phyloP scores from a whole-genome alignment of 352 stramenopile genomes.

The Globisporangium polare region DNA sequence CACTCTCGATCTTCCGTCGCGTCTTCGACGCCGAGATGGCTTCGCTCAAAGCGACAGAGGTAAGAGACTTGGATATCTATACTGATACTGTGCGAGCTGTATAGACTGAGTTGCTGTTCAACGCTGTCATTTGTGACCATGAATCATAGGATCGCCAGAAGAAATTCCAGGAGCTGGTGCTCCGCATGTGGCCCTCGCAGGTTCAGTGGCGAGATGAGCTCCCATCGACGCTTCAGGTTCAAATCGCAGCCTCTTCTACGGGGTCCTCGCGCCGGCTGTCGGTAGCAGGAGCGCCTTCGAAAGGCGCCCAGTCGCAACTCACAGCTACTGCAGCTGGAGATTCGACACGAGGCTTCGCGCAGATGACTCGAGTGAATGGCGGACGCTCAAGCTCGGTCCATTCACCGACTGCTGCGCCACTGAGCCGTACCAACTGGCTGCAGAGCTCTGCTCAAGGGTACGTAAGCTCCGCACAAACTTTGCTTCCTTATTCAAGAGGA shows the following conservation, averaged over 20 bases:
- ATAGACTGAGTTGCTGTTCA: neutral
- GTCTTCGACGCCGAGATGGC: slow-evolving; percentile 54
- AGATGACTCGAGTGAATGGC: neutral
- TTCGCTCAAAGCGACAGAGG: slow-evolving; percentile 37
- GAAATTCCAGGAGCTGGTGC: slow-evolving; percentile 65
- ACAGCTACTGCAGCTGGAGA: neutral
- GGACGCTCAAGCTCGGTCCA: neutral
- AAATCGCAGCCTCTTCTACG: slow-evolving; percentile 5
- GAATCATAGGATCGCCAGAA: slow-evolving; percentile 41
- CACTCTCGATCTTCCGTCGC: slow-evolving; percentile 52
- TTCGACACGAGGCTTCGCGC: neutral
- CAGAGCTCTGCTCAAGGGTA: slow-evolving; percentile 55
- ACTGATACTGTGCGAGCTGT: neutral
- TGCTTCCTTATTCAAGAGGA: too few species aligned
- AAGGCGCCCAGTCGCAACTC: neutral
- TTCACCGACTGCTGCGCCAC: neutral
- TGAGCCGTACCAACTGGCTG: slow-evolving; percentile 31
- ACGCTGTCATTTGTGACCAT: neutral
- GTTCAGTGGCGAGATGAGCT: slow-evolving; percentile 44
- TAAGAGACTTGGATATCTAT: slow-evolving; percentile 13
- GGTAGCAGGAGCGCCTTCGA: neutral
- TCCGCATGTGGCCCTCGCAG: slow-evolving; percentile 79
- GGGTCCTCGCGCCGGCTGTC: slow-evolving; percentile 1
- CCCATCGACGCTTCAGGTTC: slow-evolving; percentile 30
- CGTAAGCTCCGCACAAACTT: slow-evolving; percentile 8